Evolutionary conservation across 177 flowering plant genomes (phyloP), one percentile per base, ranked within the genome.

Genomic region (Vitis hybrid): DNA sequence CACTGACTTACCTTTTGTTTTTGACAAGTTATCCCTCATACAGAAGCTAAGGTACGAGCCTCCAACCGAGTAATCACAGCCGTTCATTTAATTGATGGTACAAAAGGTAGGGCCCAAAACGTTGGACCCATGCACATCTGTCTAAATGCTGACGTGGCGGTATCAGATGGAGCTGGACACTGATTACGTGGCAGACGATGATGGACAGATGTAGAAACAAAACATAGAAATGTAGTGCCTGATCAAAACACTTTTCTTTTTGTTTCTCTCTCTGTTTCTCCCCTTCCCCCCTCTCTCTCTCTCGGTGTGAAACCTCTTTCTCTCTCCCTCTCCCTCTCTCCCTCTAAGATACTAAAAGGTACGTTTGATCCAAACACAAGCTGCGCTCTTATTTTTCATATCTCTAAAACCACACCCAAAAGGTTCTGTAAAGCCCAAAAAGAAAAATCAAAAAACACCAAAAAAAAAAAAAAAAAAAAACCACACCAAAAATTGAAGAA

Each of bases 331-430:
- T 72, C 75, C 35, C 64, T 51, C 32, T 60, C 67, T 30, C 64
- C 40, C 49, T 24, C 55, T 64, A 70, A 76, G 77, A 62, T 59
- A 30, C 81, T 61, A 67, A 75, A 72, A 80, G 79, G 81, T 77
- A 65, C 76, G 74, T 60, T 66, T 56, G 80, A 78, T 80, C 82
- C 64, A 55, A 75, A 63, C 63, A 60, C n/a, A 35, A 11, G 10
- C 13, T 32, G 17, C 46, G 46, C 46, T 35, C 46, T 6, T 35
- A 35, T 35, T 35, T 35, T 35, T 35, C 46, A 35, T 35, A 5
- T 35, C 6, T 35, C 46, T 35, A 7, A 5, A 35, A 35, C 46
- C 46, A 35, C 0, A 5, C 46, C 46, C 46, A 35, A 35, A 35
- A 35, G 46, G 46, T 35, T 35, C 46, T 35, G 0, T 35, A 35